Base-by-base conservation (phyloP, 2,329 filamentous ascomycete species). In the Sphaerulina vaccinii region DNA sequence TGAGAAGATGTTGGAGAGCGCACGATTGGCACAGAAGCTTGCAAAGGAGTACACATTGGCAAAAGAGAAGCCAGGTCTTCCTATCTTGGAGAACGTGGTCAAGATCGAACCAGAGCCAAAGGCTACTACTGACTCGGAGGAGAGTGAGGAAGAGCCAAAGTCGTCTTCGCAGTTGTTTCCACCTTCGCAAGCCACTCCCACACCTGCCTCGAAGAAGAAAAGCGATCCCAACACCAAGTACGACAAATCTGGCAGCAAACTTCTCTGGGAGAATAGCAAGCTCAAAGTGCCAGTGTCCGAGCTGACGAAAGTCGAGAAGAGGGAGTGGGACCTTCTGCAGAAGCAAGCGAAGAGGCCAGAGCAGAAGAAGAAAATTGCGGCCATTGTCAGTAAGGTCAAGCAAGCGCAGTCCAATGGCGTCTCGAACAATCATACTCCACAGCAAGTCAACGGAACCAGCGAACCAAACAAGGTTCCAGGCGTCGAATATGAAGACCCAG, bases 401-500 rank as follows among this genome's bases (percentile, higher is more conserved):
- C 27, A 33, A 1, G 27, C 36, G 13, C 19, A 37, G 2, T 15
- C 24, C 19, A 43, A 50, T 43, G 39, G 47, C 32, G 7, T 27
- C 19, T 5, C 32, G 13, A 36, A 48, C 13, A 46, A 19, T 13
- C 16, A 22, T 16, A 15, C 48, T 19, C 13, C 2, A 27, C 10
- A 19, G 22, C n/a, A 37, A 22, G 16, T 15, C 5, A 38, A 19
- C 16, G 32, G 44, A 5, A 8, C 19, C 21, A 37, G 22, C n/a
- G 19, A 43, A 19, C 16, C 35, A 36, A 2, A 42, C 33, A 29
- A 43, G 18, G 13, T 13, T 49, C 27, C 48, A 52, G 56, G 43
- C 13, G 55, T 62, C 32, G 53, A 63, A 36, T 65, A 64, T 46
- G 62, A 65, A 22, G 67, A 70, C 51, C 54, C 66, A 23, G 62